Evolutionary conservation across 2,329 filamentous ascomycete species (phyloP), one percentile per base, ranked within the genome.

Genomic region (Rachicladosporium sp.): DNA sequence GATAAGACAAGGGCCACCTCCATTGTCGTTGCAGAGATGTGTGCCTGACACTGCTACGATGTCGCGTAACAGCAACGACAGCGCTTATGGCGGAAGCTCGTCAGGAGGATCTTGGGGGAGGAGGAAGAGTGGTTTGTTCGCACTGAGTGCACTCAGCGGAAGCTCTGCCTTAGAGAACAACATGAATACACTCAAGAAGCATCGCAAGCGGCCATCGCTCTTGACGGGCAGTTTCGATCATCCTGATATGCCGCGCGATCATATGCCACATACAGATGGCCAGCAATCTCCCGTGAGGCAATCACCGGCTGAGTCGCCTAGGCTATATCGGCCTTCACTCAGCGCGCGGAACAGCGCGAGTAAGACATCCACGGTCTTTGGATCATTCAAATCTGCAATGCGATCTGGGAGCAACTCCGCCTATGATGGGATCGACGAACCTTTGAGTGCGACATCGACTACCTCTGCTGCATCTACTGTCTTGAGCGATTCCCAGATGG

Each of bases 341-440:
- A 53, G 47, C 42, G 44, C 52, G 36, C 48, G 44, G 11, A 44
- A 41, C 27, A 48, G 42, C 31, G 37, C 46, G 29, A 51, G 48
- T 45, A 65, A 70, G 8, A 59, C 64, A n/a, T 43, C 52, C 12
- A 77, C 74, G 3, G 63, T 76, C 19, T 76, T 79, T 53, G 73
- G 72, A 31, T 78, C 75, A 1, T 57, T 78, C 37, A 67, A 69
- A 43, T 40, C 46, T 35, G 70, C 67, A 29, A 58, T 71, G 36
- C 69, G 70, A 38, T 68, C 68, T 4, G 55, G 64, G 38, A 69
- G 69, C 23, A 71, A 72, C 31, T 68, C 73, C 32, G 12, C 10
- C n/a, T 37, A 36, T 11, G 41, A 42, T 15, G 36, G 33, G 27
- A 29, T 40, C 34, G 70, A 73, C 33, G 66, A 68, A 43, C 62